Base-by-base conservation (phyloP, 23 red algal genomes). In the Gracilaria caudata region DNA sequence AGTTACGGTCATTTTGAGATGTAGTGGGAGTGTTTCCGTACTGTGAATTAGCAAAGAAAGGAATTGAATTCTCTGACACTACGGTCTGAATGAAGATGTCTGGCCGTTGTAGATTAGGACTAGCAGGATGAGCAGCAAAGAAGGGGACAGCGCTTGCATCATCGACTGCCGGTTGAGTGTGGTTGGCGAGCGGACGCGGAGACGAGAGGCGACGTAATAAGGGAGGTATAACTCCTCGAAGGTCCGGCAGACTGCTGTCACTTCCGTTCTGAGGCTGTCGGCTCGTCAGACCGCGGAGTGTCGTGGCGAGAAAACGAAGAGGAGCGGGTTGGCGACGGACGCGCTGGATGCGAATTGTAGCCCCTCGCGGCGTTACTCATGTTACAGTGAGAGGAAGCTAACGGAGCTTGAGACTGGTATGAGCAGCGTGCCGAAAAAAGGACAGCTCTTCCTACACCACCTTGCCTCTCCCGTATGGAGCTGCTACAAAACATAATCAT, bases 131-230 rank as follows among this genome's bases (percentile, higher is more conserved):
- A 13, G 39, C 19, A 39, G 54, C 17, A 20, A 57, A 57, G 54
- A 57, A 57, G 11, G 54, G 54, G 4, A 57, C 17, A 21, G 54
- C 6, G 54, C 23, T 29, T n/a, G n/a, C 66, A 21, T 75, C 70
- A 38, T 75, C 70, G 5, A 5, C 70, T 12, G 7, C 20, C 39
- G 29, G 26, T 19, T 45, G 70, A 1, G 5, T 7, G 0, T 46
- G 37, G 0, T 41, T 43, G n/a, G n/a, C 1, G 70, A 6, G 19
- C 0, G n/a, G 4, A 40, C 2, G 10, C 70, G 39, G 21, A 2
- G 70, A 43, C n/a, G 70, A 75, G 0, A 75, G 70, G 13, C 70
- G 70, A 47, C 70, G 70, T 24, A 75, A 21, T 4, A 75, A 75
- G 33, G 70, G n/a, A 40, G 70, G 70, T 21, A 75, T 19, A 21